phyloP scores from a whole-genome alignment of 1,139 yeast species.

The Candida neerlandica region DNA sequence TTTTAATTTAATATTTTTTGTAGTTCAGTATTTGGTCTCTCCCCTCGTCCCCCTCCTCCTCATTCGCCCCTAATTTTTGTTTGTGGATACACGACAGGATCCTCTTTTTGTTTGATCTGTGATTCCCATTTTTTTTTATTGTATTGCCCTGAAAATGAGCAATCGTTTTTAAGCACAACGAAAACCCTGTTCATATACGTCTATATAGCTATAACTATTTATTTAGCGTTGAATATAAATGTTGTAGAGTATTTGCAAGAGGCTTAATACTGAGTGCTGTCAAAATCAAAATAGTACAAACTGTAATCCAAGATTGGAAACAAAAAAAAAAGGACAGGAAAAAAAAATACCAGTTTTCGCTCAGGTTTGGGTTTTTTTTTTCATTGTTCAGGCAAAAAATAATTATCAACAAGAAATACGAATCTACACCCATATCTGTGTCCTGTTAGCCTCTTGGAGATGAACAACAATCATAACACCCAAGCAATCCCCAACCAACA shows the following conservation, averaged over 20 bases:
- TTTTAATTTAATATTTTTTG: no score
- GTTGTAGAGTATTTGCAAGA: no score
- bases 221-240: no score
- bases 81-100: no score
- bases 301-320: background rate
- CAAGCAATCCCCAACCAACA: slow-evolving; percentile 2
- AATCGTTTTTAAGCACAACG: no score
- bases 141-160: no score
- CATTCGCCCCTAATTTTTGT: no score
- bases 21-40: background rate
- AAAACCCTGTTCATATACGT: no score
- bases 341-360: background rate
- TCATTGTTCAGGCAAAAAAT: slow-evolving; percentile 3
- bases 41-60: background rate
- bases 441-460: slow-evolving; percentile 4
- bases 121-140: no score
- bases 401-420: background rate
- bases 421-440: background rate
- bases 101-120: no score
- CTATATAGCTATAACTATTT: no score
- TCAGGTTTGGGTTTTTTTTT: background rate
- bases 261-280: background rate
- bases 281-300: background rate
- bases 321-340: background rate
- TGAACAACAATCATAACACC: slow-evolving; percentile 2